A percentile compares a stretch with the other conserved stretches of the same genome.
Conservation (phyloP, 129 eudicot species). For the Saposhnikovia divaricata region DNA sequence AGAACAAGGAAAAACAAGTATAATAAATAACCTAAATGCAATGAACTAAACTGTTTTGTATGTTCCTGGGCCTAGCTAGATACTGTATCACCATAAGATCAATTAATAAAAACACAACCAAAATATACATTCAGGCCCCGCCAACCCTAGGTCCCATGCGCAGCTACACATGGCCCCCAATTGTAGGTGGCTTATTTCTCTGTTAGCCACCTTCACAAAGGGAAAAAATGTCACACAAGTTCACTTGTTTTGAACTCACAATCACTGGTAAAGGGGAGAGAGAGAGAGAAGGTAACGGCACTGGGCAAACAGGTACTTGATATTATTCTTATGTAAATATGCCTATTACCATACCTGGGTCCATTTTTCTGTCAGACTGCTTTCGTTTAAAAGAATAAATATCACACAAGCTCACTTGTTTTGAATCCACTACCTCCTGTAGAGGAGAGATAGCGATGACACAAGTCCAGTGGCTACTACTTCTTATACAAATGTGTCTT, state of each 20-base stretch:
- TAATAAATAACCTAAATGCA: neutral
- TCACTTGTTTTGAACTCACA: neutral
- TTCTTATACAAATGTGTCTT: neutral
- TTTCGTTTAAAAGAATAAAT: neutral
- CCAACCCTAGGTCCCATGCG: neutral
- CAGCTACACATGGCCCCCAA: neutral
- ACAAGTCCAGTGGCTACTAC: neutral
- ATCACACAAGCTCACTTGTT: neutral
- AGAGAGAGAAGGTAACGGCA: neutral
- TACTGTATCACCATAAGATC: neutral
- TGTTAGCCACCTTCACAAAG: neutral
- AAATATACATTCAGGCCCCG: neutral
- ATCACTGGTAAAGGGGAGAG: neutral
- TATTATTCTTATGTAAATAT: too few relatives aligned
- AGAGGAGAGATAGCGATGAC: neutral
- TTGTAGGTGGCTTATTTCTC: neutral
- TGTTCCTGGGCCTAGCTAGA: neutral
- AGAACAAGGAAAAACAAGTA: slow-evolving; percentile 12
- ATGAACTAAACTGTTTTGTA: neutral
- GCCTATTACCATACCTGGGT: neutral
- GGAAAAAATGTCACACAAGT: neutral
- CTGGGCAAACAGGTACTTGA: neutral
- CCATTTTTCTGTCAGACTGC: neutral
- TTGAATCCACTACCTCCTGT: neutral
- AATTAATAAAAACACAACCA: neutral